Evolutionary conservation across 2,329 filamentous ascomycete genomes (phyloP), one percentile per base, ranked within the genome.

Genomic region (Diplocarpon rosae): DNA sequence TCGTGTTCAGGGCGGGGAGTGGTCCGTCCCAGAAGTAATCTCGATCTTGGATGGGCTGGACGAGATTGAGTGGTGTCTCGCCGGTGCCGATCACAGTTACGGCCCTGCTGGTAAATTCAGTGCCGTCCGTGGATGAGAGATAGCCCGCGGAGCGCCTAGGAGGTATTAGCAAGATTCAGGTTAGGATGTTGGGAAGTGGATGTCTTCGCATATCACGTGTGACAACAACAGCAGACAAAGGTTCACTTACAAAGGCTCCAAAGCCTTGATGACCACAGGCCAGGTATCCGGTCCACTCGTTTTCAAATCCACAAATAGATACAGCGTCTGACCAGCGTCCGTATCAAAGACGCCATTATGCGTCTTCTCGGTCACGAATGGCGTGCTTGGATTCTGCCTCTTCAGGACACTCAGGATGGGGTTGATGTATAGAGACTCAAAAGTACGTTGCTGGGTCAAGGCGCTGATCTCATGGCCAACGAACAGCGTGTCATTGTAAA

Each of bases 291-390:
- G 54, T 5, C 75, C 75, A 30, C 69, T 62, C 0, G 77, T 80
- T 60, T 82, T 82, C 46, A 79, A 55, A 56, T 82, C 78, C 46
- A 82, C 71, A 61, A 78, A 80, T 37, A 82, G 66, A 62, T 79
- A 80, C 5, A 83, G 66, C 0, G 77, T 80, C 59, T 80, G 76
- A 5, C 59, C 65, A 1, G 63, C 57, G 29, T 57, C 56, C 1
- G 74, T 74, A 59, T 82, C 78, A 56, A 70, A 82, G 12, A 82
- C 73, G 29, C 78, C 78, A 55, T 79, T 76, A 35, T 68, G 66
- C 3, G 73, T 75, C 6, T 64, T 61, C 0, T 58, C 56, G 2
- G 60, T 60, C 1, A 72, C 56, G 58, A 77, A 80, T 0, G 32
- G 20, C 3, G 59, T 62, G 6, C 62, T n/a, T 1, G 56, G 53